Conservation (phyloP, 1,284 basidiomycete species). For the Wallemia mellicola region DNA sequence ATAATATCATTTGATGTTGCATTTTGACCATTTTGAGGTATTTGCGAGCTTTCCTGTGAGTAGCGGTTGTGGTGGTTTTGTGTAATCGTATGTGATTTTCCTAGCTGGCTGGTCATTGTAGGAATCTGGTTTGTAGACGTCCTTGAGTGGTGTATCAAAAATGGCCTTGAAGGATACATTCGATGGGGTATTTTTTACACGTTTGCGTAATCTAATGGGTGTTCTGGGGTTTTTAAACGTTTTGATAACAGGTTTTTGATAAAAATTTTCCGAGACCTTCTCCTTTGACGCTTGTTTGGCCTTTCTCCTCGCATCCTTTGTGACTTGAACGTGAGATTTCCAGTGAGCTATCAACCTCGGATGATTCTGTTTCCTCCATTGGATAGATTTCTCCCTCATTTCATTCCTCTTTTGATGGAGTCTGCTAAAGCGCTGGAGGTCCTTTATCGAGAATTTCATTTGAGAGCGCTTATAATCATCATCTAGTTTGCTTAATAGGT, state of each 20-base stretch:
- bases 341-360: neutral
- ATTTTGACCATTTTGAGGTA: neutral
- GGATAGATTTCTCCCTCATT: neutral
- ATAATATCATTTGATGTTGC: neutral
- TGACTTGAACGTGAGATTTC: neutral
- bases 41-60: neutral
- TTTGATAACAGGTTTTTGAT: too few relatives aligned
- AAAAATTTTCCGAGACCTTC: neutral
- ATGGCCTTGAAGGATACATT: neutral
- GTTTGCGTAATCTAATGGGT: neutral
- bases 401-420: neutral
- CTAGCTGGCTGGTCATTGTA: neutral
- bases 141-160: neutral
- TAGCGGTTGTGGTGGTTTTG: neutral
- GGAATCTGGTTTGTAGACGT: neutral
- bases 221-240: too few relatives aligned
- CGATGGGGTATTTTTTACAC: neutral
- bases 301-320: neutral
- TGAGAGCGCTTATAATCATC: neutral
- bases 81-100: neutral
- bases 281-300: neutral
- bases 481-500: neutral
- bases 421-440: neutral
- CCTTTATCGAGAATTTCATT: neutral
- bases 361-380: neutral